These are phyloP conservation scores for Trichosporon asahii DNA, from an alignment of 1,284 basidiomycete genomes.

Conservation along the genomic window DNA sequence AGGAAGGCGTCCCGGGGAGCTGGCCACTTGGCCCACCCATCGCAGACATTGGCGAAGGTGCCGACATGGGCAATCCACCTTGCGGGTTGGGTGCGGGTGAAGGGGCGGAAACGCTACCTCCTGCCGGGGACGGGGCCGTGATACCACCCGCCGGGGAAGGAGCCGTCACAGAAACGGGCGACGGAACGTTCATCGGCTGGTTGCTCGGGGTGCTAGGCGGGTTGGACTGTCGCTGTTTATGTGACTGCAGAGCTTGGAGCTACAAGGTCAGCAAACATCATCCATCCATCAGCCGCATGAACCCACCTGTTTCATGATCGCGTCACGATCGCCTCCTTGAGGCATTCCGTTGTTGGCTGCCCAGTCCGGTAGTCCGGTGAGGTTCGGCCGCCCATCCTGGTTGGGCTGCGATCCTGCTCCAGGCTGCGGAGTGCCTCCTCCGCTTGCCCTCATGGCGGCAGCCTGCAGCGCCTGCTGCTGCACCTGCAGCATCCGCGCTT, in stretches of 20 bases:
- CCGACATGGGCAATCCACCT: background rate
- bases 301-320: constrained; percentile 46
- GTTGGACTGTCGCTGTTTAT: constrained; percentile 25
- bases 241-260: constrained; percentile 38
- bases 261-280: constrained; percentile 9
- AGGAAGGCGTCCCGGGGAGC: constrained; percentile 7
- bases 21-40: background rate
- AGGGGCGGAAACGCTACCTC: constrained; percentile 15
- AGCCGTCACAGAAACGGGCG: constrained; percentile 12
- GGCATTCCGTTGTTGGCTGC: background rate
- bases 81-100: constrained; percentile 1
- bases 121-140: constrained; percentile 17
- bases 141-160: constrained; percentile 18
- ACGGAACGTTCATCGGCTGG: background rate
- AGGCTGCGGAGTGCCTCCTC: constrained; percentile 3
- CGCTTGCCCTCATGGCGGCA: background rate
- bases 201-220: constrained; percentile 8
- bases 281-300: background rate
- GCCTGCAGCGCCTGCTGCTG: constrained; percentile 23
- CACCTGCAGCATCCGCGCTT: constrained; percentile 23
- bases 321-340: constrained; percentile 37
- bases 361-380: constrained; percentile 21
- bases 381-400: background rate
- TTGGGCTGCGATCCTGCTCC: constrained; percentile 5
- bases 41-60: background rate